phyloP scores from a whole-genome alignment of 257 asterid genomes.

The Solanum lignicaule region DNA sequence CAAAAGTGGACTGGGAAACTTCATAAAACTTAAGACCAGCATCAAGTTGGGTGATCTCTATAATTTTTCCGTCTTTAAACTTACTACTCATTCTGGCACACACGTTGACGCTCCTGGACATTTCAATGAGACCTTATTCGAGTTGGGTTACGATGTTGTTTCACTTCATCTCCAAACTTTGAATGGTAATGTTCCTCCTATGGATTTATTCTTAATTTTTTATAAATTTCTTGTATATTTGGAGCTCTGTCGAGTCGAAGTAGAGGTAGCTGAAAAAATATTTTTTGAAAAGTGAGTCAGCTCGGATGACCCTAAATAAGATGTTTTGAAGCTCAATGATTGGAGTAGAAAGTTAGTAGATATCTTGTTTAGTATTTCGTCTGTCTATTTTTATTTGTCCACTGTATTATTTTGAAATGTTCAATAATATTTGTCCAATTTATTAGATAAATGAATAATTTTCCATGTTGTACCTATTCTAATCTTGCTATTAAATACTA shows the following conservation, averaged over 20 bases:
- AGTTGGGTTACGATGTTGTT: background rate
- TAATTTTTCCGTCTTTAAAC: background rate
- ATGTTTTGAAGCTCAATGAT: background rate
- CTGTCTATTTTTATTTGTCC: no score
- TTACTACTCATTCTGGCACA: conserved; percentile 2
- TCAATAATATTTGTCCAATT: no score
- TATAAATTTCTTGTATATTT: background rate
- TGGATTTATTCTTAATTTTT: background rate
- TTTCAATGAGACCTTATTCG: background rate
- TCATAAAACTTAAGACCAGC: background rate
- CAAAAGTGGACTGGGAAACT: background rate
- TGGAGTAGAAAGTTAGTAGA: background rate
- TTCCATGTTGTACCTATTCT: no score
- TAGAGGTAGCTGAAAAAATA: background rate
- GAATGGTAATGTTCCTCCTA: background rate
- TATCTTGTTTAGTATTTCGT: no score
- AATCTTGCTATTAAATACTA: no score
- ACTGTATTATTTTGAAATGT: no score
- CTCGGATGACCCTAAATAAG: background rate
- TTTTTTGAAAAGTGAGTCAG: background rate
- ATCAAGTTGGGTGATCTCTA: background rate
- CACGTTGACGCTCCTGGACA: conserved; percentile 5
- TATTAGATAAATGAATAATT: no score
- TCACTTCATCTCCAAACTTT: conserved; percentile 5
- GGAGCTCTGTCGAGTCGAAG: background rate